phyloP scores from a whole-genome alignment of 1,284 basidiomycete genomes.

The Ceratobasidium theobromae region DNA sequence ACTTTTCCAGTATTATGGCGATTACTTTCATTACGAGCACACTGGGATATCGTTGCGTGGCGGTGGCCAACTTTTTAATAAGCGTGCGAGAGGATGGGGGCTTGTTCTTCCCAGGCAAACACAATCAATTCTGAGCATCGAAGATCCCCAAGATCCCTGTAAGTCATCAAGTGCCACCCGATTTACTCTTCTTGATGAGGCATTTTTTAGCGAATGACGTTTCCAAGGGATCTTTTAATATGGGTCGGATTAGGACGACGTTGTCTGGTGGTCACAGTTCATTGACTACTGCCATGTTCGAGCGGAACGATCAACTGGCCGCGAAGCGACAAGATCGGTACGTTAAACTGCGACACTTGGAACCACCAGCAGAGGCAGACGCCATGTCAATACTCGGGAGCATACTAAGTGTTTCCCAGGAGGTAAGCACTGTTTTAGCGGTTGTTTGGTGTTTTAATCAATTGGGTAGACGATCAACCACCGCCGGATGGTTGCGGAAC shows the following conservation, averaged over 20 bases:
- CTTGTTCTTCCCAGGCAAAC: constrained; percentile 46
- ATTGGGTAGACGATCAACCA: constrained; percentile 65
- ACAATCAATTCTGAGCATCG: constrained; percentile 73
- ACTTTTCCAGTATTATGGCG: constrained; percentile 95
- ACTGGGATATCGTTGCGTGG: constrained; percentile 87
- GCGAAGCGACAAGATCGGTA: constrained; percentile 54
- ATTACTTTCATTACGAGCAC: constrained; percentile 87
- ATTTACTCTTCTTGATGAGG: background rate
- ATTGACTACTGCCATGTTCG: constrained; percentile 68
- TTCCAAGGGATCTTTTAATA: constrained; percentile 82
- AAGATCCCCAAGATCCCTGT: constrained; percentile 93
- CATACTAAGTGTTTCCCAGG: constrained; percentile 80
- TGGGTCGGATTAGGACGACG: constrained; percentile 78
- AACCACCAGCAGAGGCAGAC: constrained; percentile 53
- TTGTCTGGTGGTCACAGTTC: constrained; percentile 87
- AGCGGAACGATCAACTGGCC: constrained; percentile 58
- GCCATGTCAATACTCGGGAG: constrained; percentile 78
- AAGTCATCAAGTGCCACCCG: constrained; percentile 44
- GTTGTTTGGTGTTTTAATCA: constrained; percentile 31
- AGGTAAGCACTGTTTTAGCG: constrained; percentile 51
- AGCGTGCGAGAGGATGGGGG: constrained; percentile 74
- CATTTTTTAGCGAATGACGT: constrained; percentile 81
- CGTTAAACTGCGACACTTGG: constrained; percentile 39
- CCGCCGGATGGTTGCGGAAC: constrained; percentile 64
- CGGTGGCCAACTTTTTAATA: constrained; percentile 84